Percentiles rank a stretch among this genome's conserved stretches.
Conservation (phyloP, 331 rosid species). For the Spiraea crenata region DNA sequence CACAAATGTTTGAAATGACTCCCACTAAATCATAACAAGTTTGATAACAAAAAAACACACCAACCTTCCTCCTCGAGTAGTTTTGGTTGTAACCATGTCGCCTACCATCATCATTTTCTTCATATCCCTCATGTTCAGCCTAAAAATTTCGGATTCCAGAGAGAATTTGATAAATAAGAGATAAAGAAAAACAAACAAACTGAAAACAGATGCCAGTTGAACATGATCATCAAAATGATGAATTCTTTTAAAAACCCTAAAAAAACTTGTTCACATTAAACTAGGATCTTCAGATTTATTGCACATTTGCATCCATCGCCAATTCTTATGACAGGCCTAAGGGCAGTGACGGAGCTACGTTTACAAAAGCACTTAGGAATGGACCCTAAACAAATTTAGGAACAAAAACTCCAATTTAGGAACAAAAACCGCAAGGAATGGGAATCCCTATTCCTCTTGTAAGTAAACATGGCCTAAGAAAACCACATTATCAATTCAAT, state of each 20-base stretch:
- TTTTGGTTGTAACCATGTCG: conserved; percentile 26
- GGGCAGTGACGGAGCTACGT: too few species aligned
- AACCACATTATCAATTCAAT: not conserved
- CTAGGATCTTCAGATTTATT: too few species aligned
- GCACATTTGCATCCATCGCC: not conserved
- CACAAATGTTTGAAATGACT: conserved; percentile 9
- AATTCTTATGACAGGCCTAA: not conserved
- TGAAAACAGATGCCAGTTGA: not conserved
- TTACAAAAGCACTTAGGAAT: too few species aligned
- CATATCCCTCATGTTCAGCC: conserved; percentile 17
- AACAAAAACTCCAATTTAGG: too few species aligned
- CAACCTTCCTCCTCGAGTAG: conserved; percentile 35
- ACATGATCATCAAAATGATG: not conserved
- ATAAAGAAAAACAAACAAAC: not conserved
- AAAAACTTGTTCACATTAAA: not conserved
- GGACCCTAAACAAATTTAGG: too few species aligned
- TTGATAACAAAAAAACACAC: conserved; percentile 2
- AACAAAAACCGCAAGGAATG: too few species aligned
- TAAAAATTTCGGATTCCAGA: conserved; percentile 13
- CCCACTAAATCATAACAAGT: not conserved
- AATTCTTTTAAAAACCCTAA: not conserved
- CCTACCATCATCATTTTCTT: conserved; percentile 21
- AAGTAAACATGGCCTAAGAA: not conserved
- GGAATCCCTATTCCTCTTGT: too few species aligned
- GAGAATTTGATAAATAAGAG: not conserved